Evolutionary conservation across 2,329 filamentous ascomycete genomes (phyloP).

Genomic region (Scedosporium apiospermum): DNA sequence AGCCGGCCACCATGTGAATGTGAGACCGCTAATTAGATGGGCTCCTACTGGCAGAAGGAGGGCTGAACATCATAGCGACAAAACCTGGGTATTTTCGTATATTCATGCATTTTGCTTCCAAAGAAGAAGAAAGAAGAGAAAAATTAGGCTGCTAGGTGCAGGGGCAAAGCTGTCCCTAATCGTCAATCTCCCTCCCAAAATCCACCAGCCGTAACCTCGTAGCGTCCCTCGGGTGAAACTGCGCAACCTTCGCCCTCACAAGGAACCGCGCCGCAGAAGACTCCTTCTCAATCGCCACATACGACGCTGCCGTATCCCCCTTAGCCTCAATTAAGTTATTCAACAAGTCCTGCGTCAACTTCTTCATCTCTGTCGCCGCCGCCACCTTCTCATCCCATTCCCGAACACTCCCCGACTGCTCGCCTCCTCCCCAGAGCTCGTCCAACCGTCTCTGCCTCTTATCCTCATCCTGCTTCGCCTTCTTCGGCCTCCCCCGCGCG

Average conservation of each 20-base stretch:
- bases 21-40: too few relatives aligned
- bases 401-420: slow-evolving; percentile 13
- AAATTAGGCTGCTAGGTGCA: too few relatives aligned
- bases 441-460: slow-evolving; percentile 52
- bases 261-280: slow-evolving; percentile 55
- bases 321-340: slow-evolving; percentile 46
- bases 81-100: too few relatives aligned
- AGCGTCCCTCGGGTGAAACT: slow-evolving; percentile 57
- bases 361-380: slow-evolving; percentile 47
- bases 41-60: too few relatives aligned
- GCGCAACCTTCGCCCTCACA: slow-evolving; percentile 54
- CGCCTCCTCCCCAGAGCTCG: slow-evolving; percentile 47
- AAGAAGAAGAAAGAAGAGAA: too few relatives aligned
- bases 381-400: slow-evolving; percentile 38
- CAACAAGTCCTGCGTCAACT: slow-evolving; percentile 50
- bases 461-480: slow-evolving; percentile 29
- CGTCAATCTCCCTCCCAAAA: slow-evolving; percentile 54
- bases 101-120: too few relatives aligned
- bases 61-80: too few relatives aligned
- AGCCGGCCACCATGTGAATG: too few relatives aligned
- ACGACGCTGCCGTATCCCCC: slow-evolving; percentile 45
- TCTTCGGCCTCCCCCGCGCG: slow-evolving; percentile 46
- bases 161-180: slow-evolving; percentile 20
- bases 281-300: slow-evolving; percentile 49
- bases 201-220: slow-evolving; percentile 49